phyloP scores from a whole-genome alignment of 768 basidiomycete genomes.

The Boletus tylopilopsis region DNA sequence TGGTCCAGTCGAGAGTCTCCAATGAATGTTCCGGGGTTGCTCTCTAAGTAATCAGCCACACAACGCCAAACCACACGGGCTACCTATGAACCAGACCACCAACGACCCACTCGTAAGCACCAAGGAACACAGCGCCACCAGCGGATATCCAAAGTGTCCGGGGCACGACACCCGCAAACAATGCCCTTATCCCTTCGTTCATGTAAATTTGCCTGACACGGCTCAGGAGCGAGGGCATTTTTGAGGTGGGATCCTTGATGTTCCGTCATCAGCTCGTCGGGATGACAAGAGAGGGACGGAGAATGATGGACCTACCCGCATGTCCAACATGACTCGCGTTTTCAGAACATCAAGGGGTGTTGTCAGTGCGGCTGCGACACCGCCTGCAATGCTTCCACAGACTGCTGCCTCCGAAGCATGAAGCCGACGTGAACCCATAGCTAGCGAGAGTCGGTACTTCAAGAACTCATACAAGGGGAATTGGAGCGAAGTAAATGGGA shows the following conservation, averaged over 20 bases:
- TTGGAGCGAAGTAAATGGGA: constrained; percentile 94
- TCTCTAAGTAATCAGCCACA: neutral
- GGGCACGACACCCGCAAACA: constrained; percentile 87
- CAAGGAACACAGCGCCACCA: constrained; percentile 95
- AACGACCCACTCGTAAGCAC: constrained; percentile 87
- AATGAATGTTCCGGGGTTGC: neutral
- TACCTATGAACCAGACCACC: constrained; percentile 40
- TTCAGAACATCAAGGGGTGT: constrained; percentile 97
- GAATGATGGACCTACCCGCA: constrained; percentile 51
- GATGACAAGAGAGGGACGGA: neutral
- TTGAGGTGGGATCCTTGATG: constrained; percentile 46
- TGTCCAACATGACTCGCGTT: constrained; percentile 94
- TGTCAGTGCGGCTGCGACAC: constrained; percentile 82
- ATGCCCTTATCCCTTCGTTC: constrained; percentile 65
- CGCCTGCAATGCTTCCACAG: constrained; percentile 91
- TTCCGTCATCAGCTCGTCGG: neutral
- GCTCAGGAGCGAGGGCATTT: constrained; percentile 49
- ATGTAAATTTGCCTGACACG: constrained; percentile 66
- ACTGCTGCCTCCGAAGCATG: constrained; percentile 75
- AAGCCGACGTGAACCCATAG: constrained; percentile 51
- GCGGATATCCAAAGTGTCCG: constrained; percentile 95
- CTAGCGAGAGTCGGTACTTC: constrained; percentile 60
- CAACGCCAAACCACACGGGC: neutral
- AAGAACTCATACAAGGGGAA: constrained; percentile 93
- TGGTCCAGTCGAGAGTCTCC: neutral